These are phyloP conservation scores for Phlyctochytrium bullatum DNA, from an alignment of 192 early-diverging fungal species.

Conservation along the genomic window DNA sequence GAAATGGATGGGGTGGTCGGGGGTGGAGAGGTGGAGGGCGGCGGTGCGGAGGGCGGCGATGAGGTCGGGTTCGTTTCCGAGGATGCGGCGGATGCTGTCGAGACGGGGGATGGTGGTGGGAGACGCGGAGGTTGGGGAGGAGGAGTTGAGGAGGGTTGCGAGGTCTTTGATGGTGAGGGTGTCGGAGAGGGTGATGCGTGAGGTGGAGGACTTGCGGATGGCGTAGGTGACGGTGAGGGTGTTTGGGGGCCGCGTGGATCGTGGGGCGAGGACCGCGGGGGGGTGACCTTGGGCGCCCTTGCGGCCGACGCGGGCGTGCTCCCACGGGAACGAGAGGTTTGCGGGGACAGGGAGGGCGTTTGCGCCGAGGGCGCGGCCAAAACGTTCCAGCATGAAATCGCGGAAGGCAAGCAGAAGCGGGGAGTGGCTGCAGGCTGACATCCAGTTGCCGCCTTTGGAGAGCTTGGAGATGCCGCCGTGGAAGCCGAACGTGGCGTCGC, in stretches of 20 bases:
- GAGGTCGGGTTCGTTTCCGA: conserved; percentile 3
- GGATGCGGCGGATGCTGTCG: not conserved
- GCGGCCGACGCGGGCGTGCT: too few species aligned
- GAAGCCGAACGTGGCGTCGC: conserved; percentile 19
- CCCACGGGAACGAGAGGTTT: not conserved
- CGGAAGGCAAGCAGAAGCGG: conserved; percentile 21
- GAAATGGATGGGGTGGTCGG: too few species aligned
- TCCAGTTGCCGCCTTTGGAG: conserved; percentile 2
- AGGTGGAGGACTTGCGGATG: not conserved
- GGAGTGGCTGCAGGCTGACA: not conserved
- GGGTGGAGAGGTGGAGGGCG: not conserved
- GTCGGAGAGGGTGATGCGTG: too few species aligned
- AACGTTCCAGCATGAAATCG: conserved; percentile 11
- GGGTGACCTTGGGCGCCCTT: not conserved
- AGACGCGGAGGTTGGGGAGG: not conserved
- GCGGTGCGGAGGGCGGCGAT: not conserved
- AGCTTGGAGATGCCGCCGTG: conserved; percentile 26
- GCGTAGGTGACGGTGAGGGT: conserved; percentile 8
- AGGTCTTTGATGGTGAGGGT: not conserved
- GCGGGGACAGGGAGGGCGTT: not conserved
- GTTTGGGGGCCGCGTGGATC: not conserved
- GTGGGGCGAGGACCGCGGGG: not conserved
- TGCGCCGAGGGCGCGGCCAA: not conserved
- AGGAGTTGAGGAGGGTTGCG: not conserved
- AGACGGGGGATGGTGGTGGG: not conserved